Evolutionary conservation across 306 rosid genomes (phyloP).

Genomic region (Glycine tomentella): DNA sequence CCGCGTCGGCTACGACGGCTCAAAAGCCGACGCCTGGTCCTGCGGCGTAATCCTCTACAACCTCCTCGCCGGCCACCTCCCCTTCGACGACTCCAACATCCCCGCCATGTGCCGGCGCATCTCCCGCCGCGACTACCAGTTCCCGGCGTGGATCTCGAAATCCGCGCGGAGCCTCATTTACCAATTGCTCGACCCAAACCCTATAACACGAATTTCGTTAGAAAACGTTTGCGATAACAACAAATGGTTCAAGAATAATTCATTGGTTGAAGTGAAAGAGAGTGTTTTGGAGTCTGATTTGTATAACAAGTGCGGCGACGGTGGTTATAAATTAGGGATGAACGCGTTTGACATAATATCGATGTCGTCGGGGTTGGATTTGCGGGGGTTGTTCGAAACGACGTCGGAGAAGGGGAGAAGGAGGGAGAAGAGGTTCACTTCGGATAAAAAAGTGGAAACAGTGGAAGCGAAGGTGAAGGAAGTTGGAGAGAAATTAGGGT

Average conservation of each 20-base stretch:
- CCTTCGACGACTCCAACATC: too few species aligned
- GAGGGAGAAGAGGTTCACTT: slow-evolving; percentile 66
- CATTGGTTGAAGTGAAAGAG: slow-evolving; percentile 22
- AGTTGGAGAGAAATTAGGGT: slow-evolving; percentile 67
- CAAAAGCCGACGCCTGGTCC: too few species aligned
- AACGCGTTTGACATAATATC: slow-evolving; percentile 95
- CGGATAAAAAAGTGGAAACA: slow-evolving; percentile 47
- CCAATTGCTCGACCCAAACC: slow-evolving; percentile 82
- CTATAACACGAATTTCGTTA: slow-evolving; percentile 58
- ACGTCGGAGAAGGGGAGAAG: slow-evolving; percentile 32
- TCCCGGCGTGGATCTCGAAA: slow-evolving; percentile 59
- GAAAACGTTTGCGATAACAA: slow-evolving; percentile 51
- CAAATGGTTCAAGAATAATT: slow-evolving; percentile 62
- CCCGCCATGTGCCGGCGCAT: too few species aligned
- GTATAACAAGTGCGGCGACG: slow-evolving; percentile 26
- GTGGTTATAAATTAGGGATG: slow-evolving; percentile 45
- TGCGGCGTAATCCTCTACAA: too few species aligned
- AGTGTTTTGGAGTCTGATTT: slow-evolving; percentile 43
- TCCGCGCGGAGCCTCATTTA: slow-evolving; percentile 63
- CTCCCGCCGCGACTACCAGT: too few species aligned
- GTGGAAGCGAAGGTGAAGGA: slow-evolving; percentile 72
- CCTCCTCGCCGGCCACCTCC: too few species aligned
- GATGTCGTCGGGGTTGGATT: slow-evolving; percentile 83
- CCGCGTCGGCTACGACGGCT: too few species aligned
- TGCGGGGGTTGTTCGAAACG: slow-evolving; percentile 79